Evolutionary conservation across 805 yeast species (phyloP), one percentile per base, ranked within the genome.

Genomic region (Suhomyces xylopsoci): DNA sequence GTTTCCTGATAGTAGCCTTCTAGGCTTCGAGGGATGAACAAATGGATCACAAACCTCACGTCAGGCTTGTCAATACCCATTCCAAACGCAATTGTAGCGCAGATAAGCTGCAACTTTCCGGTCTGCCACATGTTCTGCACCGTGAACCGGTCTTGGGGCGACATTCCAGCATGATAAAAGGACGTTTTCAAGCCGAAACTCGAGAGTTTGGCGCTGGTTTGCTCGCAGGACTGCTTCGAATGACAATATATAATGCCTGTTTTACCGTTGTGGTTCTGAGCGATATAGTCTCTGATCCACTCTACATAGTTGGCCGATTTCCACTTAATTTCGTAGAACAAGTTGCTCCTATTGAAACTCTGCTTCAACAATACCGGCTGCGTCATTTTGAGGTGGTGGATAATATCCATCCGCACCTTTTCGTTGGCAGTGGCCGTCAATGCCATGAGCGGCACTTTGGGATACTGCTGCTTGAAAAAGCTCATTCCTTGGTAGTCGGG

Each of bases 11-110:
- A 94, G 67, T 94, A 94, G 0, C 97, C 98, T 70, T 94, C 99
- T 57, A 94, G 74, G 50, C 90, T 89, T 61, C 97, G 75, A 0
- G 99, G 97, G 24, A 94, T 71, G 5, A 94, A 88, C 57, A 87
- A 78, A 70, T 94, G 99, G 42, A 90, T 83, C 3, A 94, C 98
- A 73, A 80, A 92, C 46, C 99, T 76, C 10, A 94, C 99, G 69
- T 94, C 96, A 0, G 97, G 88, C 67, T 94, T 94, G 70, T 94
- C 99, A 52, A 94, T 93, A 47, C 99, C 99, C 99, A 94, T 94
- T 25, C 99, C 99, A 77, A 94, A 94, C 0, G 99, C 99, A 62
- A 94, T 88, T 0, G 99, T 94, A 0, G 99, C 99, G 73, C 97
- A 93, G 12, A 94, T 91, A 1, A 92, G 87, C 63, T 85, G 87